Conservation (phyloP, 768 basidiomycete genomes). For the Rhodotorula babjevae region DNA sequence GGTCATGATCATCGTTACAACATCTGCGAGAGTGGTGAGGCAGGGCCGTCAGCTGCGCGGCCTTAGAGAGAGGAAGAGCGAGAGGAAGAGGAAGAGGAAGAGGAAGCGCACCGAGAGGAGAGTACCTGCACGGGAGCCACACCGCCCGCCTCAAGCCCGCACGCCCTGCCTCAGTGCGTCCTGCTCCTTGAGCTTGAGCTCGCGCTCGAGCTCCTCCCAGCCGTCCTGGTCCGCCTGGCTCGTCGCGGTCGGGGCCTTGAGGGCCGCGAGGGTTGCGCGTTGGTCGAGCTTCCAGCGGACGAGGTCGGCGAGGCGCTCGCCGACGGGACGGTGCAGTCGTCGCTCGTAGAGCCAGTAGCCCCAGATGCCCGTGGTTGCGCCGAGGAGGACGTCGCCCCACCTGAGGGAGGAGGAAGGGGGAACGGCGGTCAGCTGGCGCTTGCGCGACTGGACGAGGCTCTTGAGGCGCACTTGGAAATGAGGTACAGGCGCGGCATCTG, state of each 20-base stretch:
- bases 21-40: too few relatives aligned
- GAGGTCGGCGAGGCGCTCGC: constrained; percentile 11
- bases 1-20: too few relatives aligned
- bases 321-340: not conserved
- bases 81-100: too few relatives aligned
- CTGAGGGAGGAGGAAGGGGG: not conserved
- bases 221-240: constrained; percentile 1
- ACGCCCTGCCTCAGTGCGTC: not conserved
- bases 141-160: not conserved
- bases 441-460: too few relatives aligned
- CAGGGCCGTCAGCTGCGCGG: too few relatives aligned
- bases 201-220: constrained; percentile 10
- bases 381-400: constrained; percentile 16
- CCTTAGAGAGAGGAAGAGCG: too few relatives aligned
- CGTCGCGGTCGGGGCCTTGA: not conserved
- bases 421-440: not conserved
- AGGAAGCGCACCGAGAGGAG: too few relatives aligned
- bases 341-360: constrained; percentile 27
- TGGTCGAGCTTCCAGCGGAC: constrained; percentile 21
- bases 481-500: constrained; percentile 4
- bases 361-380: constrained; percentile 5
- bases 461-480: not conserved
- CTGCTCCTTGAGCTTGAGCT: not conserved
- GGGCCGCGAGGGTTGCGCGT: not conserved
- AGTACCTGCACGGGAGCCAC: too few relatives aligned